A percentile compares a stretch with the other conserved stretches of the same genome.
These are phyloP conservation scores for Achaetomium macrosporum DNA, from an alignment of 2,329 filamentous ascomycete species.

Conservation along the genomic window DNA sequence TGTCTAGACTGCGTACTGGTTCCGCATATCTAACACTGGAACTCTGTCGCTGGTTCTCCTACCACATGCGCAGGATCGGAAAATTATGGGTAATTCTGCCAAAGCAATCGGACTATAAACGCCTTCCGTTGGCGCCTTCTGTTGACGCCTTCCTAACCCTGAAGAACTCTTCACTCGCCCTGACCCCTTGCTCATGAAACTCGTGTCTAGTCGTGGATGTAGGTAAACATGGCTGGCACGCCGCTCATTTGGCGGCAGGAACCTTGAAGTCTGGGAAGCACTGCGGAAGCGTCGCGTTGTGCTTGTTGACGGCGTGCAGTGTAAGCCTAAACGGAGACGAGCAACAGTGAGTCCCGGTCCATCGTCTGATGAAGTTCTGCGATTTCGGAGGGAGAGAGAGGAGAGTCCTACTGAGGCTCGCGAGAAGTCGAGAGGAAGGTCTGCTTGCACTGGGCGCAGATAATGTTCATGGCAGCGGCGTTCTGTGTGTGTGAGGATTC, in stretches of 20 bases:
- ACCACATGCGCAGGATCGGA: background rate
- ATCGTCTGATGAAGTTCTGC: background rate
- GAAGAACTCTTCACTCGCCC: background rate
- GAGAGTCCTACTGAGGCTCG: constrained; percentile 56
- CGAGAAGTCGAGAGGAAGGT: constrained; percentile 75
- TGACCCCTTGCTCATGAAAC: constrained; percentile 7
- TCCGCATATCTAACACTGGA: background rate
- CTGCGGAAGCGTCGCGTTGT: constrained; percentile 63
- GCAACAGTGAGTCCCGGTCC: background rate
- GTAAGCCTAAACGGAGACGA: constrained; percentile 47
- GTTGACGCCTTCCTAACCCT: background rate
- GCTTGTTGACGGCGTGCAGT: constrained; percentile 70
- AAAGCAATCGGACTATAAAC: constrained; percentile 9
- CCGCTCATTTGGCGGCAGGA: constrained; percentile 15
- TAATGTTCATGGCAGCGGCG: constrained; percentile 66
- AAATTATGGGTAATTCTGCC: background rate
- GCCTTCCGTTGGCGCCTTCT: constrained; percentile 11
- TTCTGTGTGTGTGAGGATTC: constrained; percentile 44
- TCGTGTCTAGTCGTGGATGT: constrained; percentile 11
- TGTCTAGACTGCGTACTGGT: background rate
- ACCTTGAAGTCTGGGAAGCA: constrained; percentile 57
- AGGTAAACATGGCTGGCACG: background rate
- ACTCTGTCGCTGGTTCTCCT: background rate
- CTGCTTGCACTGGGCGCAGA: constrained; percentile 70
- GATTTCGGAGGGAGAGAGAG: background rate